Base-by-base conservation (phyloP, 2,329 filamentous ascomycete genomes). In the Lasiodiplodia hormozganensis region DNA sequence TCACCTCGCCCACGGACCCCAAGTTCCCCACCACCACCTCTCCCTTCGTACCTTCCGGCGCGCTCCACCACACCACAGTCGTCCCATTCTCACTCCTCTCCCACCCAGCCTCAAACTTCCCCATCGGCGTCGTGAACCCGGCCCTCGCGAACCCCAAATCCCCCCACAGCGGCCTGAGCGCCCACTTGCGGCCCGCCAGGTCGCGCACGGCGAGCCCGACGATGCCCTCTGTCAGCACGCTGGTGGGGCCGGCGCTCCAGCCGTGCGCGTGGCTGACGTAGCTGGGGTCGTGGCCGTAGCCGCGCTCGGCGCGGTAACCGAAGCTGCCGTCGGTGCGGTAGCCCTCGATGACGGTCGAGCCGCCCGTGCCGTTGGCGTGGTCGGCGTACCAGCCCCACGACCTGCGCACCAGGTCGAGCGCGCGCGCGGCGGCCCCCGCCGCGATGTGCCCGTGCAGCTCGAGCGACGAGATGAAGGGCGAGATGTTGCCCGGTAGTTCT, bases 341-440 rank as follows among this genome's bases (percentile, higher is more conserved):
- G 0, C 87, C 88, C 75, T 90, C 88, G 31, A 89, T 82, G 23
- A 87, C 83, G 0, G 88, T 89, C 52, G 82, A 85, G 68, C 84
- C 80, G 68, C 84, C 80, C 0, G 87, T 89, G n/a, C 86, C 86
- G 70, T 87, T 84, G 0, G 83, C 81, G 69, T 88, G 83, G 69
- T 84, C 80, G 18, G 88, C 76, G 71, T 89, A 89, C 85, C 86
- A 88, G 12, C 87, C 88, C 88, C 88, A 90, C 60, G 81, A 82
- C 10, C 78, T 78, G 6, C 86, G 84, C 38, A 89, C 85, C 18
- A 90, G 82, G 12, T 85, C 80, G 0, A 90, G 77, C 0, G 87
- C 86, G 43, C 87, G 84, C 8, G 77, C 74, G 1, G 87, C 74
- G 68, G 83, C 79, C 0, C 82, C 80, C 0, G 82, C 82, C 0